Evolutionary conservation across 2,329 filamentous ascomycete genomes (phyloP), one percentile per base, ranked within the genome.

Genomic region (Pyrenophora tritici-repentis): DNA sequence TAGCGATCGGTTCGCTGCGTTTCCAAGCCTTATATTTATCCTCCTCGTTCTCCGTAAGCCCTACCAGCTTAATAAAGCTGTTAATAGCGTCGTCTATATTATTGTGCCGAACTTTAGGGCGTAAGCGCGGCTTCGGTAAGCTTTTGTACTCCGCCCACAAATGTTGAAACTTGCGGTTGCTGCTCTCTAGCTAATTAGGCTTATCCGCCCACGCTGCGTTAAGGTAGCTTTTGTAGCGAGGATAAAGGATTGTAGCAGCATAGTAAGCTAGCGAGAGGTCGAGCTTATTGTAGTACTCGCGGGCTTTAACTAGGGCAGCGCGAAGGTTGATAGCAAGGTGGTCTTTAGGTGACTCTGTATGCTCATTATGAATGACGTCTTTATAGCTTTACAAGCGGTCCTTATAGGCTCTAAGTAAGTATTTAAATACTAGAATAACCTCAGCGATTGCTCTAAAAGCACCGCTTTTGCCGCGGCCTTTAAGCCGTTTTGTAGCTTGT

Each of bases 371-470:
- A 16, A 34, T 32, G 8, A 51, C 35, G 4, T 4, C 36, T 4
- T 32, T 34, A 9, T 47, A 52, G 46, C 18, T 20, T 20, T 20
- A 20, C 5, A 20, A 20, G 31, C 24, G 42, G 3, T 14, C 7
- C 8, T 16, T 20, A 20, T 20, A 20, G 18, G 5, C 18, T 20
- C 18, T 20, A 20, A 20, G 18, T 20, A 20, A 20, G 18, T 20
- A 20, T 20, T 50, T 17, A 29, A 50, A 50, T 1, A 50, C 41
- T 17, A n/a, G 34, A 18, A 50, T 44, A 34, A 50, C 18, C 26
- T 44, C 16, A 40, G 34, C 6, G 12, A 47, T 26, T 13, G 29
- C 8, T 10, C 36, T 29, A 35, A 32, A 47, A 20, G 18, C 5
- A 20, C 29, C 17, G 2, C 7, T 14, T 18, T 18, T 31, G 3